Evolutionary conservation across 129 eudicot genomes (phyloP), one percentile per base, ranked within the genome.

Genomic region (Oenanthe sinensis): DNA sequence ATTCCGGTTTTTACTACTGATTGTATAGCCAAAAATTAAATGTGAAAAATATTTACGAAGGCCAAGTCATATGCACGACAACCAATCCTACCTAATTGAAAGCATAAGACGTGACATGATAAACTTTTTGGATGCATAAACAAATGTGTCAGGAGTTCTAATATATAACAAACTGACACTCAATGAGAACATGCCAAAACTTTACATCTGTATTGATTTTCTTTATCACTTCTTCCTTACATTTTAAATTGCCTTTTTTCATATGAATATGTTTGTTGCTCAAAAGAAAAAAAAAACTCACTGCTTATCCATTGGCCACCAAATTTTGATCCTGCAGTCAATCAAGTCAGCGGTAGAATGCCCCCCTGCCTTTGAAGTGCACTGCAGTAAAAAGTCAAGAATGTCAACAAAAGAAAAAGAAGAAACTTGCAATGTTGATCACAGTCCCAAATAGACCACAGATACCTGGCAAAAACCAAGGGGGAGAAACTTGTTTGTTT

Each of bases 291-390:
- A 68, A 81, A 77, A 36, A 48, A 90, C 97, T 88, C 85, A 95
- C 99, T 74, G 78, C 86, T 92, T 95, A 82, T 95, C 99, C 88
- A 95, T 83, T 40, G 99, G 99, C 99, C 99, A 95, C 99, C 99
- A 95, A 69, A 95, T 85, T 81, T 84, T 88, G 81, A 95, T 85
- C 74, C 89, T 90, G 83, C 86, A 82, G 30, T 88, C 97, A 79
- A 92, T 84, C 85, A 95, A 90, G 82, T 95, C 95, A 6, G 80
- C 79, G 22, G 82, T 71, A 39, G 82, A 79, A 72, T 65, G 81
- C 83, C 74, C 88, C 46, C 58, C 78, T 74, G 85, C 92, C 83
- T 82, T 87, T 44, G 84, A 71, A 47, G 94, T 85, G 87, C 97
- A 90, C 97, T 95, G 86, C 68, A 72, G 55, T 76, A 15, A 43